Conservation (phyloP, 1,284 basidiomycete genomes). For the Trichosporon sp. region DNA sequence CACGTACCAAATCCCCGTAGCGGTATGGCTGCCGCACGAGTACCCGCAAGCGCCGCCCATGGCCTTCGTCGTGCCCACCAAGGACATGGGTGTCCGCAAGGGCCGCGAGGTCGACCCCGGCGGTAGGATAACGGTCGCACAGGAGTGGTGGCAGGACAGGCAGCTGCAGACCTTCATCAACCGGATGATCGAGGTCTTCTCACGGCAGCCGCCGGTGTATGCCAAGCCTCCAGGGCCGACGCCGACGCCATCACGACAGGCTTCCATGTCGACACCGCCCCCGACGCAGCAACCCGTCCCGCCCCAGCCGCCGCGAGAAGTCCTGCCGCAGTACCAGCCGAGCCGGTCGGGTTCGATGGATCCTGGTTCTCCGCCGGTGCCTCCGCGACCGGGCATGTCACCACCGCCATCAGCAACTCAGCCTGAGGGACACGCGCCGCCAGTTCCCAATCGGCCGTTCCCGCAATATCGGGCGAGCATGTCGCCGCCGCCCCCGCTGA, state of each 20-base stretch:
- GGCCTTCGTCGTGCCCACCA: constrained; percentile 91
- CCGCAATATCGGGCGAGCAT: background rate
- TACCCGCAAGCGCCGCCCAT: constrained; percentile 80
- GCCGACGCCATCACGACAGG: constrained; percentile 22
- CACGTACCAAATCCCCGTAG: constrained; percentile 90
- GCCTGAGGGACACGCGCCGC: background rate
- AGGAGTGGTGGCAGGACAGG: constrained; percentile 72
- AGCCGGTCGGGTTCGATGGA: background rate
- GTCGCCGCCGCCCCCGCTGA: background rate
- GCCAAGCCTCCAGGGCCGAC: constrained; percentile 57
- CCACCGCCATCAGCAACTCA: background rate
- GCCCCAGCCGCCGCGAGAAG: background rate
- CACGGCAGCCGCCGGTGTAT: constrained; percentile 80
- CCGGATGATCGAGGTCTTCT: constrained; percentile 62
- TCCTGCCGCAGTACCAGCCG: background rate
- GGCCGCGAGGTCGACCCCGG: constrained; percentile 74
- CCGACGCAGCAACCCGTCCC: background rate
- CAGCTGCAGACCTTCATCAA: constrained; percentile 34
- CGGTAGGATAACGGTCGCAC: constrained; percentile 48
- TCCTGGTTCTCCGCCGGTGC: background rate
- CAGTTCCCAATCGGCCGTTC: background rate
- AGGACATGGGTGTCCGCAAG: constrained; percentile 80
- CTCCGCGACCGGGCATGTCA: constrained; percentile 3
- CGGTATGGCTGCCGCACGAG: constrained; percentile 77
- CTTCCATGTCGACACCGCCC: background rate